A percentile compares a stretch with the other conserved stretches of the same genome.
Conservation (phyloP, 2,329 filamentous ascomycete genomes). For the Penicillium digitatum region DNA sequence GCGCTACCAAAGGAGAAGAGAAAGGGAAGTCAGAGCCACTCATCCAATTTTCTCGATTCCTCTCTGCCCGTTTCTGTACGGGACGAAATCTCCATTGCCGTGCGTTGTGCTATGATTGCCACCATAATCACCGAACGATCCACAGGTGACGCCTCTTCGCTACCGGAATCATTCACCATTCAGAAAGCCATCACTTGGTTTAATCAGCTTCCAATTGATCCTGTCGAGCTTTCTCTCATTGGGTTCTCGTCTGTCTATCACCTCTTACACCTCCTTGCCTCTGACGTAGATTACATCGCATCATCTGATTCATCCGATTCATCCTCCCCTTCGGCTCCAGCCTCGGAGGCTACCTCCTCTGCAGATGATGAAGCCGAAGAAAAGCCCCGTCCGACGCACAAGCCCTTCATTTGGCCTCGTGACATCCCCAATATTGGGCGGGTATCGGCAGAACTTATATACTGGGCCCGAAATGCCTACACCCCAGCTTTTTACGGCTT, state of each 20-base stretch:
- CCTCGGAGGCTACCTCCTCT: constrained; percentile 23
- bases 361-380: constrained; percentile 30
- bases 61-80: constrained; percentile 50
- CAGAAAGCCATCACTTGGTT: constrained; percentile 43
- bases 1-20: constrained; percentile 46
- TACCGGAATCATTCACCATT: constrained; percentile 37
- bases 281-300: constrained; percentile 39
- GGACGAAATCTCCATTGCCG: constrained; percentile 54
- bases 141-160: constrained; percentile 28
- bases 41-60: constrained; percentile 50
- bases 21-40: constrained; percentile 30
- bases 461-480: constrained; percentile 45
- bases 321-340: constrained; percentile 27
- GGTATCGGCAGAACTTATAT: constrained; percentile 41
- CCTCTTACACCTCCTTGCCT: constrained; percentile 39
- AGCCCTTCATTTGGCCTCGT: constrained; percentile 15
- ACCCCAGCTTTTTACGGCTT: constrained; percentile 44
- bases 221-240: constrained; percentile 41
- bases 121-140: constrained; percentile 46
- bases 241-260: constrained; percentile 44
- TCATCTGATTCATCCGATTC: constrained; percentile 36
- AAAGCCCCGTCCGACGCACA: constrained; percentile 9
- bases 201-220: constrained; percentile 42
- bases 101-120: constrained; percentile 58
- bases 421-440: constrained; percentile 36